Percentiles rank a stretch among this genome's conserved stretches.
These are phyloP conservation scores for Chaetomium cochliodes DNA, from an alignment of 495 filamentous ascomycete genomes.

Conservation along the genomic window DNA sequence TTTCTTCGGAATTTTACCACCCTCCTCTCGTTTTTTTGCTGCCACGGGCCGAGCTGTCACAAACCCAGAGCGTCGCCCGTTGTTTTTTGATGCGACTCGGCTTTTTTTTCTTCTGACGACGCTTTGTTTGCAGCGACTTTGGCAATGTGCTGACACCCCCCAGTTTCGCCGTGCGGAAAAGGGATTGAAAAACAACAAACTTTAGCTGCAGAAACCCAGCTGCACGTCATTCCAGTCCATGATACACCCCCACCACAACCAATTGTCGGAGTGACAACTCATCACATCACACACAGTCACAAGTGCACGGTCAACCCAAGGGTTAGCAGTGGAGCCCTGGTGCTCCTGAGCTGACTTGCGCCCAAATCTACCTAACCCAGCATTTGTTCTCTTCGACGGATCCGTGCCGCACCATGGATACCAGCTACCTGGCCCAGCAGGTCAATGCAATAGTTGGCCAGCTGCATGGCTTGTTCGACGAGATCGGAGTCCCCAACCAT, in stretches of 20 bases:
- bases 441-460: conserved; percentile 87
- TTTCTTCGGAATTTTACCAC: neutral
- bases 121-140: conserved; percentile 1
- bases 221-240: conserved; percentile 38
- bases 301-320: neutral
- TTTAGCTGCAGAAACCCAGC: conserved; percentile 30
- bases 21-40: neutral
- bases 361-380: neutral
- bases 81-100: neutral
- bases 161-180: neutral
- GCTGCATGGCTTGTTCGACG: conserved; percentile 90
- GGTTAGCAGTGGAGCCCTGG: conserved; percentile 2
- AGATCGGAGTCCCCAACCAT: conserved; percentile 87
- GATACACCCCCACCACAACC: conserved; percentile 32
- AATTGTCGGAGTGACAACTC: conserved; percentile 23
- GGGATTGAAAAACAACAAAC: conserved; percentile 25
- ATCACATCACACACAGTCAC: conserved; percentile 14
- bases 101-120: conserved; percentile 6
- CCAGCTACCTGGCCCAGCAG: conserved; percentile 86
- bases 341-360: conserved; percentile 10
- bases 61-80: neutral
- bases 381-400: neutral
- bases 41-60: conserved; percentile 8
- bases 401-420: conserved; percentile 63
- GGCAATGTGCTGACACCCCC: conserved; percentile 23